Base-by-base conservation (phyloP, 768 basidiomycete species). In the Grammothele lineata region DNA sequence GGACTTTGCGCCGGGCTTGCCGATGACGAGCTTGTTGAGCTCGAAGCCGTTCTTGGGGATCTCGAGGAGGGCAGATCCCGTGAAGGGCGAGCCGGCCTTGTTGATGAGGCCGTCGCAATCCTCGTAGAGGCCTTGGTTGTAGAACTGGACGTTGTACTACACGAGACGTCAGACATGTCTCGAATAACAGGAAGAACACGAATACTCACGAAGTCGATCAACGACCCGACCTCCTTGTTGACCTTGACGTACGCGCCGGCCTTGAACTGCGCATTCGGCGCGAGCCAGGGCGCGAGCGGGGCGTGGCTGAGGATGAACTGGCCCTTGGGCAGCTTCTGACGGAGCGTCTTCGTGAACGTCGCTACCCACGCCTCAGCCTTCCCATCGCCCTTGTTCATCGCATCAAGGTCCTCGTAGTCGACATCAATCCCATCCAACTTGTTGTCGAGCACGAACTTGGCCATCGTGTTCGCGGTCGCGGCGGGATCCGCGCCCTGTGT, bases 11-110 rank as follows among this genome's bases (percentile, higher is more conserved):
- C 66, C 61, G 5, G 83, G 83, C 62, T 88, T 88, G 3, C 84
- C 85, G 57, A 88, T 83, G 51, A 87, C 77, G 43, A 87, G 69
- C 64, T 88, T 87, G 59, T 72, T 61, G 39, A 77, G 57, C 1
- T 71, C 61, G 6, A 87, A 76, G 30, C 50, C 50, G n/a, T 81
- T 82, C 49, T 62, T 74, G 39, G 75, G 74, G 47, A 76, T 74
- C 50, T 76, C 65, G 59, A 75, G 67, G 19, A 77, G 61, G 0
- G 72, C 61, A 0, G 69, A 66, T 7, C 61, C 40, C 1, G 73
- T 73, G 62, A 63, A 76, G n/a, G 52, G 38, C 2, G 57, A 57
- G 6, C 73, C 67, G 1, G 73, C 71, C 4, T 61, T 37, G 36
- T 48, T 57, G 18, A 77, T 53, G 10, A 78, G 66, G 30, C 62